Evolutionary conservation across 2,329 filamentous ascomycete species (phyloP).

Genomic region (Pseudogymnoascus sp.): DNA sequence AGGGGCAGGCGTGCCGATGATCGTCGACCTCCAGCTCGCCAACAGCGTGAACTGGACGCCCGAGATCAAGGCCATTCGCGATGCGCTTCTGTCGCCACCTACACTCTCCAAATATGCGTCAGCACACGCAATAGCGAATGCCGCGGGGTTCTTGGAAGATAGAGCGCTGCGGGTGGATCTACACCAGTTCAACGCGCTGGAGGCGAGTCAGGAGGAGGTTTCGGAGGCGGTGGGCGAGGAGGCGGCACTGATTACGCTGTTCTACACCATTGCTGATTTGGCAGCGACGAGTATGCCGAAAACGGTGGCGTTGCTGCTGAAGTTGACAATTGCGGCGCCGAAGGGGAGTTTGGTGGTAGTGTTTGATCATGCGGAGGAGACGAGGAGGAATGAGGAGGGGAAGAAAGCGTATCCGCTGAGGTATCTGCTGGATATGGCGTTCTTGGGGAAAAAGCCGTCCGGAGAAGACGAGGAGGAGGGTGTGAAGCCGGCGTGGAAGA

Average conservation of each 20-base stretch:
- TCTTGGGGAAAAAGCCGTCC: slow-evolving; percentile 45
- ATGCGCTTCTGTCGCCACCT: slow-evolving; percentile 46
- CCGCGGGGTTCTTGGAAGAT: slow-evolving; percentile 37
- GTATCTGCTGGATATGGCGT: slow-evolving; percentile 81
- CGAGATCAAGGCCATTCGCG: slow-evolving; percentile 53
- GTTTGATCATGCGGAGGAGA: slow-evolving; percentile 80
- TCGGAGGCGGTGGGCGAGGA: slow-evolving; percentile 20
- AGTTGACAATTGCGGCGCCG: slow-evolving; percentile 52
- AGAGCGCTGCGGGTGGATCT: slow-evolving; percentile 37
- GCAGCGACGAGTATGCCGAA: slow-evolving; percentile 67
- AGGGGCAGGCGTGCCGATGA: background rate
- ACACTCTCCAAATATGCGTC: slow-evolving; percentile 48
- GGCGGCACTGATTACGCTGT: slow-evolving; percentile 63
- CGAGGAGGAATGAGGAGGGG: slow-evolving; percentile 37
- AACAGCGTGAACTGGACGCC: slow-evolving; percentile 74
- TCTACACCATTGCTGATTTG: slow-evolving; percentile 94
- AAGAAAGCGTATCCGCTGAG: slow-evolving; percentile 77
- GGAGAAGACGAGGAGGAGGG: slow-evolving; percentile 22
- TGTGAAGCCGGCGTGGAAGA: slow-evolving; percentile 54
- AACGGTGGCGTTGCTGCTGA: slow-evolving; percentile 69
- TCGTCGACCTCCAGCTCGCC: slow-evolving; percentile 54
- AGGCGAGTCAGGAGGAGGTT: slow-evolving; percentile 32
- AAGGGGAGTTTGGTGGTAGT: slow-evolving; percentile 67
- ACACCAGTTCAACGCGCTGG: slow-evolving; percentile 43
- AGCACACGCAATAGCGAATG: slow-evolving; percentile 38